phyloP scores from a whole-genome alignment of 306 rosid genomes.

The Trifolium repens region DNA sequence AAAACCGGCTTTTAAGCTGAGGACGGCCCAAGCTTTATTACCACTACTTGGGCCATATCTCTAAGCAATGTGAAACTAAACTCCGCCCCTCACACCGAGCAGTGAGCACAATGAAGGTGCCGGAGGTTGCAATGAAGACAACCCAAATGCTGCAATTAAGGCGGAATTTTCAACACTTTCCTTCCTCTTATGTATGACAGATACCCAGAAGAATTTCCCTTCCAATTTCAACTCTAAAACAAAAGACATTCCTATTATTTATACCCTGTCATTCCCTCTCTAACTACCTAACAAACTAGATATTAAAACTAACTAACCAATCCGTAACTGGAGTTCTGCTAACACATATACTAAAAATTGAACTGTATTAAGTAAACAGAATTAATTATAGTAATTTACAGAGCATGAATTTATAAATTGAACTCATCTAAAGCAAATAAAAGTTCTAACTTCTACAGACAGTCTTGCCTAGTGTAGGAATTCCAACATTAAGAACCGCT shows the following conservation, averaged over 20 bases:
- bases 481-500: slow-evolving; percentile 16
- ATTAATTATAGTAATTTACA: not conserved
- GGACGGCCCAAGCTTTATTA: not conserved
- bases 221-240: slow-evolving; percentile 16
- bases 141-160: not conserved
- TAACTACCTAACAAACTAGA: slow-evolving; percentile 9
- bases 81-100: not conserved
- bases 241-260: not conserved
- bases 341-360: slow-evolving; percentile 15
- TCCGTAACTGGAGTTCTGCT: not conserved
- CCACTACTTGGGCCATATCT: not conserved
- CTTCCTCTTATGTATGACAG: not conserved
- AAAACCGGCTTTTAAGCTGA: not conserved
- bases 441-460: slow-evolving; percentile 23
- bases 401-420: slow-evolving; percentile 11
- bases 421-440: slow-evolving; percentile 33
- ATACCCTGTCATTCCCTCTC: not conserved
- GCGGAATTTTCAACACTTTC: not conserved
- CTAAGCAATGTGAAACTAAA: not conserved
- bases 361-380: slow-evolving; percentile 8
- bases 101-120: not conserved
- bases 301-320: slow-evolving; percentile 11
- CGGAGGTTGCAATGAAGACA: not conserved
- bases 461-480: slow-evolving; percentile 1
- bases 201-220: not conserved